Evolutionary conservation across 176 grass and related monocot genomes (phyloP).

Genomic region (Oryza officinalis): DNA sequence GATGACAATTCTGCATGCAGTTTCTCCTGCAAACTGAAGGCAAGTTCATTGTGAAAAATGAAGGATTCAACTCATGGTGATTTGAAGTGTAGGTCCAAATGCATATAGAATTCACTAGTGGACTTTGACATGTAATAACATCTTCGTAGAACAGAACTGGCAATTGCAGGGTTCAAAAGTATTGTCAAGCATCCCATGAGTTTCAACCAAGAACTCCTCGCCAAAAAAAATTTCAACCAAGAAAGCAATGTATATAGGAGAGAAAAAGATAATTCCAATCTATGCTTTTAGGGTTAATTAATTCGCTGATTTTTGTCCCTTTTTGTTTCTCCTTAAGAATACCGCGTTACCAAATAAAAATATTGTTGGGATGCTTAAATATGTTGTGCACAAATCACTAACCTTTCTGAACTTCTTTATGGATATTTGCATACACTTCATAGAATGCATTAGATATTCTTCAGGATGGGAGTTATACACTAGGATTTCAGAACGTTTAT

Average conservation of each 20-base stretch:
- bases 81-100: conserved; percentile 4
- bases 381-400: not conserved
- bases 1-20: conserved; percentile 54
- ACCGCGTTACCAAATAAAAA: not conserved
- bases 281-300: not conserved
- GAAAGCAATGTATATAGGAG: not conserved
- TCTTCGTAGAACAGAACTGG: conserved; percentile 1
- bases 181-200: not conserved
- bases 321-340: not conserved
- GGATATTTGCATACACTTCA: not conserved
- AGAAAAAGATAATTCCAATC: not conserved
- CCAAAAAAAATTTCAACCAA: not conserved
- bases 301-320: not conserved
- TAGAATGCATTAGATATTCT: not conserved
- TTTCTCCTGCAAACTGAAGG: conserved; percentile 86
- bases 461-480: not conserved
- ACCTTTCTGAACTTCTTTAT: not conserved
- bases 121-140: not conserved
- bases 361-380: not conserved
- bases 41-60: conserved; percentile 31
- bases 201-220: too few relatives aligned
- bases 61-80: conserved; percentile 24
- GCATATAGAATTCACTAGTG: conserved; percentile 24
- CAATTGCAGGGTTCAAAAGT: not conserved
- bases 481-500: not conserved